Evolutionary conservation across 495 filamentous ascomycete species (phyloP), one percentile per base, ranked within the genome.

Genomic region (Aeminium ludgeri): DNA sequence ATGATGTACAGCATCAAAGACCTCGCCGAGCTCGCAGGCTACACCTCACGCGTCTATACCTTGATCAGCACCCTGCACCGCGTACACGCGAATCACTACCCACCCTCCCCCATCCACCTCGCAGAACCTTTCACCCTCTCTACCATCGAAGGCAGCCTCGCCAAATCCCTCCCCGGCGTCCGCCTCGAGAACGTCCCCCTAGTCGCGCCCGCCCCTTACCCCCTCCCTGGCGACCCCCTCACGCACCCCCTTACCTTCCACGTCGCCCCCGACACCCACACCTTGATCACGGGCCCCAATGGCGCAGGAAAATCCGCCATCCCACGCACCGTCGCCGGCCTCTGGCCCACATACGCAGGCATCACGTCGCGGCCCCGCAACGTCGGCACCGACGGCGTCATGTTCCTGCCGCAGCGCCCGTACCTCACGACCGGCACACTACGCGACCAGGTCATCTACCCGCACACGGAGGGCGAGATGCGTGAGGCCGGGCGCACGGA

Each of bases 1-100:
- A 89, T 99, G 79, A 99, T 99, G 91, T 96, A 96, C 64, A 84
- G 78, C 48, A 86, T 99, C 63, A 99, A 99, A 63, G 91, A 99
- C 52, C 79, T 99, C 23, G 85, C 86, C 7, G 91, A 96, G 59
- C 65, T 99, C 12, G 91, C 91, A 1, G 91, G 91, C 25, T 82
- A 87, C 61, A 96, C 91, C 1, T 92, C 84, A 13, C 80, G 89
- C 12, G 86, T 99, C 10, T 99, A 94, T 64, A 86, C 81, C 25
- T 71, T 99, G 19, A 89, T 96, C 49, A 84, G 83, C 4, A 89
- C 87, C 0, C 74, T 99, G 20, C 91, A 99, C 54, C 74, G 91
- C 25, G 86, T 89, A 0, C 86, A 99, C 49, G 86, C 89, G 20
- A 71, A 80, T 50, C 79, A 84, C 0, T 95, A 99, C 60, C 77